A percentile compares a stretch with the other conserved stretches of the same genome.
These are phyloP conservation scores for Ceratocystis ficicola DNA, from an alignment of 2,329 filamentous ascomycete genomes.

Conservation along the genomic window DNA sequence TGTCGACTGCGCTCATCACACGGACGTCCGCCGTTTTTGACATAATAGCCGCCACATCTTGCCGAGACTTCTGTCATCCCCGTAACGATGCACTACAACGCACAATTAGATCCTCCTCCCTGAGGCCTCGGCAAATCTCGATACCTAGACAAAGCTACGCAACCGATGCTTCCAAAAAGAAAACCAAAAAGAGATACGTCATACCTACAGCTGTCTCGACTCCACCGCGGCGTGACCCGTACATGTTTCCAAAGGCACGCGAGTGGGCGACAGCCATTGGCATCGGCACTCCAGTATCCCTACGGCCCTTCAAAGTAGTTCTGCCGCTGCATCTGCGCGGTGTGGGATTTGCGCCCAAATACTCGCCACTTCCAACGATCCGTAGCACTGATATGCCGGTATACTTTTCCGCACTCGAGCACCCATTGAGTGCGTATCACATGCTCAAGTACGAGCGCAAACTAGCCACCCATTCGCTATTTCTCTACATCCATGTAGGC, in stretches of 20 bases:
- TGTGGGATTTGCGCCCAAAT: constrained; percentile 15
- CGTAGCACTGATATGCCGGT: constrained; percentile 16
- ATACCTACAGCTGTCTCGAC: neutral
- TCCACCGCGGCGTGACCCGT: constrained; percentile 2
- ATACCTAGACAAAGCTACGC: neutral
- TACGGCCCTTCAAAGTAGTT: constrained; percentile 9
- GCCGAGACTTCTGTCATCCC: neutral
- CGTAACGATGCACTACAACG: neutral
- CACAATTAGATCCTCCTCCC: neutral
- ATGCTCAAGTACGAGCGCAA: constrained; percentile 22
- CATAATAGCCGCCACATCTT: neutral
- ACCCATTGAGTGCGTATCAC: constrained; percentile 20
- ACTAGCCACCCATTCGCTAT: constrained; percentile 19
- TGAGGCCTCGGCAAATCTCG: neutral
- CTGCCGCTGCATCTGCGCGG: constrained; percentile 8
- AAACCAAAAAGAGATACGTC: neutral
- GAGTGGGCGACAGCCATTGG: constrained; percentile 5
- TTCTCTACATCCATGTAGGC: constrained; percentile 21
- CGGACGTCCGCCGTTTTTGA: constrained; percentile 4
- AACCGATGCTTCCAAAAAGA: neutral
- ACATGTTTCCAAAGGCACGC: constrained; percentile 16
- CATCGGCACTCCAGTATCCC: neutral
- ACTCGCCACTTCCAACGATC: constrained; percentile 13
- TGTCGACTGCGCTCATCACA: neutral
- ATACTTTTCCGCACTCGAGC: constrained; percentile 19